A percentile compares a stretch with the other conserved stretches of the same genome.
Evolutionary conservation across 768 basidiomycete genomes (phyloP).

Genomic region (Leucogyrophana mollusca): DNA sequence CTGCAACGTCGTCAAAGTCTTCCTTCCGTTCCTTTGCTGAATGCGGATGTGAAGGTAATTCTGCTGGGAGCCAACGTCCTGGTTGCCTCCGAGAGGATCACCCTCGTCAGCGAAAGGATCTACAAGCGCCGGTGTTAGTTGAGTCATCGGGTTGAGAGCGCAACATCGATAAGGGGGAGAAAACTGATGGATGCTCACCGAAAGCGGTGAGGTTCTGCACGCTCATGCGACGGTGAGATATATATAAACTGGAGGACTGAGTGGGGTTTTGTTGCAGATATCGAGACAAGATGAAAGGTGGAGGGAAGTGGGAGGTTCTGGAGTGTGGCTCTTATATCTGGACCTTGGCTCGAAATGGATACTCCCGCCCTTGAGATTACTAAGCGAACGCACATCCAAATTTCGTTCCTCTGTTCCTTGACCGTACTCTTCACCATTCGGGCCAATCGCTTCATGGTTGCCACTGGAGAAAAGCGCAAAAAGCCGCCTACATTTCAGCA

Average conservation of each 20-base stretch:
- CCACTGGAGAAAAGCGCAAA: slow-evolving; percentile 31
- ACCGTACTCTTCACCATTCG: no score
- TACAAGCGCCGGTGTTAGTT: slow-evolving; percentile 29
- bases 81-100: slow-evolving; percentile 70
- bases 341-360: slow-evolving; percentile 1
- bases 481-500: slow-evolving; percentile 72
- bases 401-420: no score
- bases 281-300: slow-evolving; percentile 29
- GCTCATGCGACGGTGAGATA: slow-evolving; percentile 80
- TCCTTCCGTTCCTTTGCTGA: slow-evolving; percentile 98
- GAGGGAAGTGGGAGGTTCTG: slow-evolving; percentile 15
- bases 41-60: slow-evolving; percentile 95
- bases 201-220: slow-evolving; percentile 87
- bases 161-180: slow-evolving; percentile 2
- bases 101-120: slow-evolving; percentile 97
- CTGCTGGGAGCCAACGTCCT: slow-evolving; percentile 78
- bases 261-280: slow-evolving; percentile 38
- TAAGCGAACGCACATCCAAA: slow-evolving; percentile 16
- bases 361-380: slow-evolving; percentile 16
- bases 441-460: slow-evolving; percentile 3
- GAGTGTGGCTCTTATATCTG: slow-evolving; percentile 19
- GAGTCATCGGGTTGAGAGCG: slow-evolving; percentile 5
- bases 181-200: slow-evolving; percentile 45
- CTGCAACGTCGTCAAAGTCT: slow-evolving; percentile 96
- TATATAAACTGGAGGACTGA: slow-evolving; percentile 44